Percentiles rank a stretch among this genome's conserved stretches.
phyloP scores from a whole-genome alignment of 495 filamentous ascomycete species.

The Penicillium pulvis region DNA sequence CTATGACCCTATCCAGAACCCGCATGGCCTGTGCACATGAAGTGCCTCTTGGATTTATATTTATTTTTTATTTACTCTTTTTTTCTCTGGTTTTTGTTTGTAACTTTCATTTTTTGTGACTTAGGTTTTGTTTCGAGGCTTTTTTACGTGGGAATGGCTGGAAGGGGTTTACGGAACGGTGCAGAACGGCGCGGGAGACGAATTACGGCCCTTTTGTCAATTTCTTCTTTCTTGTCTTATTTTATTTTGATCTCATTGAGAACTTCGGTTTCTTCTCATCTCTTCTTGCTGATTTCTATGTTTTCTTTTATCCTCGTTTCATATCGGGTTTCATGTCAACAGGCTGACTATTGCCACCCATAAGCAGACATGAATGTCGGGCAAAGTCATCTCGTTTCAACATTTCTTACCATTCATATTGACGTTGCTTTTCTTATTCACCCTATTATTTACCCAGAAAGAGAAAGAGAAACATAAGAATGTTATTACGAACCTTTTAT shows the following conservation, averaged over 20 bases:
- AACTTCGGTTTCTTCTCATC: constrained; percentile 16
- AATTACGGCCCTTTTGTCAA: constrained; percentile 13
- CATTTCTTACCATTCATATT: neutral
- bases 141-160: constrained; percentile 1
- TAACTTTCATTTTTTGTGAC: constrained; percentile 5
- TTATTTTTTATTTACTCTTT: constrained; percentile 9
- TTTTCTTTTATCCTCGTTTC: no score
- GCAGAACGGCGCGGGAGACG: constrained; percentile 27
- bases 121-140: constrained; percentile 5
- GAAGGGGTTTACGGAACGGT: constrained; percentile 31
- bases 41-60: constrained; percentile 9
- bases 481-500: constrained; percentile 10
- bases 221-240: constrained; percentile 17
- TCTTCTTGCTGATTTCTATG: no score
- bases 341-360: neutral
- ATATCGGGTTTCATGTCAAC: neutral
- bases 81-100: constrained; percentile 16
- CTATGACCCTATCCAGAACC: constrained; percentile 33
- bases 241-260: constrained; percentile 7
- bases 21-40: constrained; percentile 42
- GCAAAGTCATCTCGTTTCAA: neutral
- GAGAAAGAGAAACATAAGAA: constrained; percentile 19
- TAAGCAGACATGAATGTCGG: neutral
- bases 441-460: neutral
- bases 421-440: neutral